Base-by-base conservation (phyloP, 169 alveolate species). In the Plasmodium ovale region DNA sequence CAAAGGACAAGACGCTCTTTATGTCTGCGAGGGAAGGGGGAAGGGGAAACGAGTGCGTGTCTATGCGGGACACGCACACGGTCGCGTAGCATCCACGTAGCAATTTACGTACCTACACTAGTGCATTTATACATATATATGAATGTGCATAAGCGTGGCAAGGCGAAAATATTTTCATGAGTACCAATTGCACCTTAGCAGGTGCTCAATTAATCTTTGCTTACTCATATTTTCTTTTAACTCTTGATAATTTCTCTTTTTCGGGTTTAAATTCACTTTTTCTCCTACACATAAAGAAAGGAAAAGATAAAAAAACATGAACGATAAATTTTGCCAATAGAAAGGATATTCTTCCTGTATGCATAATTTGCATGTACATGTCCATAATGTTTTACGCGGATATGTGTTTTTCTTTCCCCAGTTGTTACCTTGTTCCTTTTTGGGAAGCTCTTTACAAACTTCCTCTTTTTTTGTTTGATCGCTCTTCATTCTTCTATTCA, bases 241-340 rank as follows among this genome's bases (percentile, higher is more conserved):
- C 3, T 74, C 88, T 44, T 74, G 68, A 51, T 74, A 74, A 35
- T 74, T 74, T 16, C 88, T 59, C 88, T 74, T 74, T 74, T 74
- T 74, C 62, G 73, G 73, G 35, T 74, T 74, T 39, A 74, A 59
- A 53, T 37, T 59, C 19, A 74, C 29, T 74, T 74, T 74, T 74
- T 27, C 56, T 6, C 74, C 88, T 74, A 54, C 39, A 74, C 72
- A 42, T 12, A 42, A n/a, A 67, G 42, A 42, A 65, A 39, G 39
- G 39, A 37, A 35, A 65, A 67, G 10, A 59, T 14, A 51, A 51
- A 51, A 6, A 14, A 6, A 6, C 60, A 51, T 59, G 16, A 59
- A 23, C 44, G 27, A 16, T 16, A 54, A 16, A 54, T 21, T 33
- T 25, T 6, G 59, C 7, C 35, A 64, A 37, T n/a, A n/a, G 39